Evolutionary conservation across 495 filamentous ascomycete genomes (phyloP), one percentile per base, ranked within the genome.

Genomic region (Penicillium cataractarum): DNA sequence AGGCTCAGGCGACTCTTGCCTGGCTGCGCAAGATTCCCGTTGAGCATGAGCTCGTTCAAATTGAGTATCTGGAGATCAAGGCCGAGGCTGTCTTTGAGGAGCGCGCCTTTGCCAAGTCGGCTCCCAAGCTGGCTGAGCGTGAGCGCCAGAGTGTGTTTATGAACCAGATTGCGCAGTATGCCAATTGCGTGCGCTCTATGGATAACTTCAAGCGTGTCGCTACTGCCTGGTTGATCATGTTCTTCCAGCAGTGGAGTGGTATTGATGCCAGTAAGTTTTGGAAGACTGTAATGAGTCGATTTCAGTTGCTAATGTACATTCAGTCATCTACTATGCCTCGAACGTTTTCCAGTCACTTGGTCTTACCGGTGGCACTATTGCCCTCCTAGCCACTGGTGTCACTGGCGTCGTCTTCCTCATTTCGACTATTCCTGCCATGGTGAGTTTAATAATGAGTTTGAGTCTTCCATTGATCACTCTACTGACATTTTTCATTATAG

Each of bases 301-400:
- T 15, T 2, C 31, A 4, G 10, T 54, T 21, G 6, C 37, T 26
- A 17, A 21, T 31, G 10, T n/a, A 29, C 57, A 42, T 56, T 26
- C 4, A 66, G 69, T 75, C 32, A 72, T 80, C 39, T 77, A 78
- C 62, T 67, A 74, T 44, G 77, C 77, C 3, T 74, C 77, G 19
- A 70, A 76, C 33, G 70, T 79, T 17, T 72, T 80, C 69, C 81
- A 89, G 67, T 92, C 92, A 75, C 91, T 92, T 73, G 87, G 92
- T 74, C 88, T 93, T 79, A 93, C 91, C 76, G 90, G 88, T 69
- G 88, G 87, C 40, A 90, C 89, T 19, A 83, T 84, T 57, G 92
- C 91, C 80, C 86, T 93, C 69, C 74, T 87, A 62, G 71, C 78
- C 63, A 80, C 86, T 29, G 87, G 80, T 62, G 76, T 88, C 59